Evolutionary conservation across 129 eudicot genomes (phyloP).

Genomic region (Calendula officinalis): DNA sequence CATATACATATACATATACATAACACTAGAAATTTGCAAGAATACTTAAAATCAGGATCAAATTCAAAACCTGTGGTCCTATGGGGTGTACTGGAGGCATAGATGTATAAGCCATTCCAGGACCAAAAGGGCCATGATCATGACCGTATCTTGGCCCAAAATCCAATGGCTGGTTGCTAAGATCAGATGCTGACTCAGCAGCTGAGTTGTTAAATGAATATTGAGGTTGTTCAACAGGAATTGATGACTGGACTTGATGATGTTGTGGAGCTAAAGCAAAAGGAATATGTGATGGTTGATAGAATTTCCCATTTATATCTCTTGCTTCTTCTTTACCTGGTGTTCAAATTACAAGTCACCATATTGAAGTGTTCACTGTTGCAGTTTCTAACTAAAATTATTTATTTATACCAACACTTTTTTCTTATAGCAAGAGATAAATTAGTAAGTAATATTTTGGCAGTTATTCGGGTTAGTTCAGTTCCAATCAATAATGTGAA

Average conservation of each 20-base stretch:
- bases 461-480: conserved; percentile 6
- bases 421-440: conserved; percentile 14
- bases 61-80: conserved; percentile 54
- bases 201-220: conserved; percentile 49
- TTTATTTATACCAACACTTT: conserved; percentile 6
- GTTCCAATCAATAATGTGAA: conserved; percentile 12
- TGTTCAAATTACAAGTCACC: conserved; percentile 39
- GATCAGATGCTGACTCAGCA: conserved; percentile 44
- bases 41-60: conserved; percentile 22
- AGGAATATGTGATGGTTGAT: conserved; percentile 45
- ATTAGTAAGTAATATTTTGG: conserved; percentile 1
- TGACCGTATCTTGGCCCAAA: conserved; percentile 58
- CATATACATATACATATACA: background rate
- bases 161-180: conserved; percentile 71
- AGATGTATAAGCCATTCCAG: conserved; percentile 54
- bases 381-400: background rate
- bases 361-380: conserved; percentile 20
- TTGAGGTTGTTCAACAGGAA: conserved; percentile 54
- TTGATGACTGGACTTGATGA: conserved; percentile 43
- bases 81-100: conserved; percentile 42
- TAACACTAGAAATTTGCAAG: background rate
- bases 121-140: conserved; percentile 48
- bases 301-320: conserved; percentile 41
- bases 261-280: conserved; percentile 49
- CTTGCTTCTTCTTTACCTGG: conserved; percentile 70